A percentile compares a stretch with the other conserved stretches of the same genome.
phyloP scores from a whole-genome alignment of 176 grass and related monocot species.

The Oryza australiensis region DNA sequence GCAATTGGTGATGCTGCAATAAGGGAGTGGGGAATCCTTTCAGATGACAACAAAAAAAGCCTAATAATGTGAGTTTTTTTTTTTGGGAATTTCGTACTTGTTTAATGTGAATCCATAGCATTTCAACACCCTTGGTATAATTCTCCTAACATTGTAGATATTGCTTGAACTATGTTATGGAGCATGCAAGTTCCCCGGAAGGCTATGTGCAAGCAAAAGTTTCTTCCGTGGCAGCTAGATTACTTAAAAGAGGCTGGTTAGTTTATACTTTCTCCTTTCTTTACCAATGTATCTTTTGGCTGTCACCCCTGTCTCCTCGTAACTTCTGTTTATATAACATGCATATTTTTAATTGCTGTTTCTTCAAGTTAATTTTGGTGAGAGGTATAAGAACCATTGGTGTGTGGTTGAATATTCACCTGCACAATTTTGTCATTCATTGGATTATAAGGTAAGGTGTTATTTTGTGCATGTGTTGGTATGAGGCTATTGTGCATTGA shows the following conservation, averaged over 20 bases:
- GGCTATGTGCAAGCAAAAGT: conserved; percentile 91
- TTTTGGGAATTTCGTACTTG: conserved; percentile 5
- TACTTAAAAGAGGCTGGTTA: conserved; percentile 98
- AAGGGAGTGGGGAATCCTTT: conserved; percentile 96
- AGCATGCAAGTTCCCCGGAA: conserved; percentile 75
- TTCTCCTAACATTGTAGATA: conserved; percentile 54
- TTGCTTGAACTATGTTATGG: conserved; percentile 89
- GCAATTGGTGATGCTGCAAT: conserved; percentile 95
- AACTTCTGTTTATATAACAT: neutral
- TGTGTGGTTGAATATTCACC: conserved; percentile 25
- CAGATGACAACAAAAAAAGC: conserved; percentile 87
- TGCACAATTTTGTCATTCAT: conserved; percentile 14
- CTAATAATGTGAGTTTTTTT: conserved; percentile 71
- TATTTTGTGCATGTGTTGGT: neutral
- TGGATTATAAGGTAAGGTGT: conserved; percentile 4
- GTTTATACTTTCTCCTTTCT: conserved; percentile 36
- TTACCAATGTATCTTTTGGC: conserved; percentile 24
- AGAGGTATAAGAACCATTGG: neutral
- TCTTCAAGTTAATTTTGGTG: conserved; percentile 7
- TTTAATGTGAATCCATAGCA: conserved; percentile 9
- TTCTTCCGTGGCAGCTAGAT: conserved; percentile 78
- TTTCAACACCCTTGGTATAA: conserved; percentile 10
- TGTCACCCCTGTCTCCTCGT: conserved; percentile 19
- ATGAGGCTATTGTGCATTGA: conserved; percentile 5
- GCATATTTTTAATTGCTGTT: conserved; percentile 28